phyloP scores from a whole-genome alignment of 2,329 filamentous ascomycete genomes.

The Pseudogymnoascus sp. region DNA sequence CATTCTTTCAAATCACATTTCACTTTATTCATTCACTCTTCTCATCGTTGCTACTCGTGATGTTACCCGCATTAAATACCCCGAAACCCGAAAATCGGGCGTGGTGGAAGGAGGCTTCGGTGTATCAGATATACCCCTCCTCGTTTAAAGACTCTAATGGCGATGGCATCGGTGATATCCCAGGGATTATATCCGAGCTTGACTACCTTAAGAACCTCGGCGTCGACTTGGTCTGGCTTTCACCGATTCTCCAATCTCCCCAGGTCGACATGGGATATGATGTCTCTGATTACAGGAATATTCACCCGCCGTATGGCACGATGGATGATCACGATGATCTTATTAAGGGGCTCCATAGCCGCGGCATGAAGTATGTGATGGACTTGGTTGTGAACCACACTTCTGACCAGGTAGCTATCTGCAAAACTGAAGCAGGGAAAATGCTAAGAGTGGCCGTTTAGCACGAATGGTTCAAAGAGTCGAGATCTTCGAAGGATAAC shows the following conservation, averaged over 20 bases:
- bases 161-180: conserved; percentile 53
- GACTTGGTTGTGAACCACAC: conserved; percentile 73
- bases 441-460: conserved; percentile 35
- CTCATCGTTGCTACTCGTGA: background rate
- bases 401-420: conserved; percentile 29
- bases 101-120: conserved; percentile 35
- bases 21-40: too few relatives aligned
- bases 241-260: conserved; percentile 56
- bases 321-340: conserved; percentile 57
- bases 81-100: background rate
- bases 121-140: conserved; percentile 53
- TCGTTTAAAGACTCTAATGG: conserved; percentile 50
- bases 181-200: conserved; percentile 54
- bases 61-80: background rate
- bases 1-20: background rate
- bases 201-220: conserved; percentile 54
- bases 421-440: background rate
- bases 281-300: conserved; percentile 57
- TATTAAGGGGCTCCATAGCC: conserved; percentile 47
- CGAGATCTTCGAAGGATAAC: conserved; percentile 38
- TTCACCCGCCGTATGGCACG: conserved; percentile 59
- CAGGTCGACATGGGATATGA: conserved; percentile 67
- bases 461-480: conserved; percentile 51
- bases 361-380: conserved; percentile 59
- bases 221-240: conserved; percentile 58